Base-by-base conservation (phyloP, 2,329 filamentous ascomycete genomes). In the Talaromyces sp. region DNA sequence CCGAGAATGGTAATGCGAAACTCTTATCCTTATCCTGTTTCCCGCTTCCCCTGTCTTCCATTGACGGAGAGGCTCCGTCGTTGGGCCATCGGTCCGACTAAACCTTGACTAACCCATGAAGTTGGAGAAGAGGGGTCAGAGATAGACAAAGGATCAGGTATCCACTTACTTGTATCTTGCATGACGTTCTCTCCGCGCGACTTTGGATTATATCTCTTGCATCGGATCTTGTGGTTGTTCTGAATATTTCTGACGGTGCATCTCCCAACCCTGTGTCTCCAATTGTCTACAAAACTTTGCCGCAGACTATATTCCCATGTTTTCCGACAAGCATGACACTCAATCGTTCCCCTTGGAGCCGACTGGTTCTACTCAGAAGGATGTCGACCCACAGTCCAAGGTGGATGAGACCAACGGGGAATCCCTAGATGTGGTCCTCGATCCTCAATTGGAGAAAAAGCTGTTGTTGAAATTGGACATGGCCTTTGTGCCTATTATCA, bases 401-500 rank as follows among this genome's bases (percentile, higher is more conserved):
- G 19, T 35, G 9, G 48, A 63, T 6, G 60, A 63, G 7, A 33
- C 52, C 2, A 16, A 61, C 10, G 57, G 58, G 7, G 65, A 61
- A 16, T 49, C 57, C 22, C 30, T 46, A 0, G 63, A 69, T 37
- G 54, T 68, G 17, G 57, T 62, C 7, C 61, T 82, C 16, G 79
- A 82, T 54, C 70, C 73, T 1, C 69, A 62, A 17, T 76, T 75
- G 48, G 80, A 82, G 61, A 68, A 64, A 45, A 76, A 71, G 49
- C 66, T 82, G 2, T 71, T 82, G 4, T 63, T 69, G 17, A 81
- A 81, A 53, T 66, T 82, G 10, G 80, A 82, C 49, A 40, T 75
- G 3, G 72, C 72, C 3, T 76, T 82, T 46, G 74, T 77, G 4
- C 80, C 79, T 0, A 76, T 83, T 49, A 79, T 84, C 52, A 82